These are phyloP conservation scores for Backusella morwellensis DNA, from an alignment of 192 early-diverging fungal genomes.

Conservation along the genomic window DNA sequence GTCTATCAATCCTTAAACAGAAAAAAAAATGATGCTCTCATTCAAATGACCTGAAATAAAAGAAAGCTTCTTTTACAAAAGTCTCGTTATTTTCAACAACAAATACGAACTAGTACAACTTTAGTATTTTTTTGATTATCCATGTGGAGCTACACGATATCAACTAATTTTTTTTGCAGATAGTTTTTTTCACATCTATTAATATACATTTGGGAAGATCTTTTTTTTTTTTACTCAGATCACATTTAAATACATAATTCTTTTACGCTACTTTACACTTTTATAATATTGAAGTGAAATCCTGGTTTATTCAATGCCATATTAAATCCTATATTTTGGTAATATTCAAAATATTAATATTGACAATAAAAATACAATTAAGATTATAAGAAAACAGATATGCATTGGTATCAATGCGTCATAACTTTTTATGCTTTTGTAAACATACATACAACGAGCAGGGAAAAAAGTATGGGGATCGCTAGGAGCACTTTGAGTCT, in stretches of 20 bases:
- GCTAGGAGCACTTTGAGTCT: constrained; percentile 2
- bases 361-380: not conserved
- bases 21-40: not conserved
- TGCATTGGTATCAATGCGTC: not conserved
- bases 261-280: not conserved
- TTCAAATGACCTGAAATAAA: no score
- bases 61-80: not conserved
- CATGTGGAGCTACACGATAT: not conserved
- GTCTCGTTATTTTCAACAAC: not conserved
- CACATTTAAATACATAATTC: not conserved
- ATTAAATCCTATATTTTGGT: not conserved
- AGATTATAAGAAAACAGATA: not conserved
- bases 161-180: not conserved
- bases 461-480: not conserved
- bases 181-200: not conserved
- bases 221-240: not conserved
- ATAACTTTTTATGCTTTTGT: not conserved
- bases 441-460: constrained; percentile 1
- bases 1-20: not conserved
- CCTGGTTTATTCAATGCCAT: not conserved
- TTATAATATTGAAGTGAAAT: not conserved
- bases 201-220: not conserved
- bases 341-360: not conserved
- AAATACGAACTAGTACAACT: not conserved
- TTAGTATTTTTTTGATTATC: not conserved